These are phyloP conservation scores for Hortiboletus flavorubellus DNA, from an alignment of 768 basidiomycete genomes.

Conservation along the genomic window DNA sequence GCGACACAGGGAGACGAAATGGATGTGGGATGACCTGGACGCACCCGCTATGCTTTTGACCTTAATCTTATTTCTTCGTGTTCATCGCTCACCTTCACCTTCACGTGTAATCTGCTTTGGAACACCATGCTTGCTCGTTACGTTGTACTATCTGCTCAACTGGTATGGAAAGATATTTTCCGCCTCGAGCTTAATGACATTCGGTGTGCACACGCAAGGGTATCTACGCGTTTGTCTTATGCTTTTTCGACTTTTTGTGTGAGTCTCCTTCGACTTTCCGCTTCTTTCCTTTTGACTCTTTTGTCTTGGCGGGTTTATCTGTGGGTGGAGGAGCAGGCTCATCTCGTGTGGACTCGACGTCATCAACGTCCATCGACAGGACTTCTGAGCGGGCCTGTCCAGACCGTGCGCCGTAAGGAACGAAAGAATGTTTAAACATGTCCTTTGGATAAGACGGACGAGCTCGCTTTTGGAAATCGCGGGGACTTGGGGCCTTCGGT, in stretches of 20 bases:
- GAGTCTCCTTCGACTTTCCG: slow-evolving; percentile 48
- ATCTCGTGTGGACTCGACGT: slow-evolving; percentile 23
- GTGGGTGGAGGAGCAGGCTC: slow-evolving; percentile 9
- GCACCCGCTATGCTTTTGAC: slow-evolving; percentile 4
- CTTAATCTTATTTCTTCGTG: slow-evolving; percentile 29
- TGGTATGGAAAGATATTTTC: slow-evolving; percentile 8
- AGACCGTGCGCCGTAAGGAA: slow-evolving; percentile 55
- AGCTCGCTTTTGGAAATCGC: slow-evolving; percentile 46
- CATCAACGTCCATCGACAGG: slow-evolving; percentile 24
- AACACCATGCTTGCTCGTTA: slow-evolving; percentile 23
- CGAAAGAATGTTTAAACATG: slow-evolving; percentile 58
- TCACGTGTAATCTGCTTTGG: slow-evolving; percentile 25
- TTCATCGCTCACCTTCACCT: slow-evolving; percentile 24
- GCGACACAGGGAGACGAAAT: slow-evolving; percentile 57
- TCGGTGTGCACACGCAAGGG: not conserved
- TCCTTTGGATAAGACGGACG: slow-evolving; percentile 58
- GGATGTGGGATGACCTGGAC: slow-evolving; percentile 55
- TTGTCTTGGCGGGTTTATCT: slow-evolving; percentile 11
- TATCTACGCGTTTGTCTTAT: slow-evolving; percentile 30
- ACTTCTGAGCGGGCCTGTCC: not conserved
- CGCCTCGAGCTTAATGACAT: slow-evolving; percentile 7
- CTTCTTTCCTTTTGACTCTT: slow-evolving; percentile 36
- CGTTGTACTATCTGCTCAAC: slow-evolving; percentile 15
- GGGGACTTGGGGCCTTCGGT: slow-evolving; percentile 19
- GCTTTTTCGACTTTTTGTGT: slow-evolving; percentile 48